phyloP scores from a whole-genome alignment of 495 filamentous ascomycete species.

The Echria macrotheca region DNA sequence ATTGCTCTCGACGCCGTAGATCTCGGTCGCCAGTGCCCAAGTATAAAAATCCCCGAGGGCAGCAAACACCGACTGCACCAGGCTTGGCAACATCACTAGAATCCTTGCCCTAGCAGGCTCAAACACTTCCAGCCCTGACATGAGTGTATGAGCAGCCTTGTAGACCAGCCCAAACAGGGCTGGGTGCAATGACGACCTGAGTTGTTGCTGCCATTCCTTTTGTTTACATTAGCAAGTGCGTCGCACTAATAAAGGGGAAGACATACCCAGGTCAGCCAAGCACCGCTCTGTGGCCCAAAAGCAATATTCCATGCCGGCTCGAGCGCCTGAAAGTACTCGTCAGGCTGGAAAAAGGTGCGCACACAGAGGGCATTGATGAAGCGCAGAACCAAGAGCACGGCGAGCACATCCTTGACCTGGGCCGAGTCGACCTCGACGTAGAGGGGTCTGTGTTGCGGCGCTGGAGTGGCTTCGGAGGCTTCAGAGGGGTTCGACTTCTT shows the following conservation, averaged over 20 bases:
- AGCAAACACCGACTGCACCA: slow-evolving; percentile 71
- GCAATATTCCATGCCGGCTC: slow-evolving; percentile 91
- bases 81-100: slow-evolving; percentile 65
- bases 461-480: too few species aligned
- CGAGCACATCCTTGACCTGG: slow-evolving; percentile 45
- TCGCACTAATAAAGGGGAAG: slow-evolving; percentile 1
- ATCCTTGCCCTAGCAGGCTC: slow-evolving; percentile 51
- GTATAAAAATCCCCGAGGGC: slow-evolving; percentile 82
- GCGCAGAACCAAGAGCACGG: slow-evolving; percentile 68
- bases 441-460: too few species aligned
- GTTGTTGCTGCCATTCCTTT: slow-evolving; percentile 94
- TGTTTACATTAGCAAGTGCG: too few species aligned
- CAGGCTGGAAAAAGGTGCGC: slow-evolving; percentile 98
- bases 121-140: slow-evolving; percentile 45
- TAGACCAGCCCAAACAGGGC: slow-evolving; percentile 77
- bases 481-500: too few species aligned
- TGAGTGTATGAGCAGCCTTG: slow-evolving; percentile 49
- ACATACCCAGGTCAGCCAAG: slow-evolving; percentile 94
- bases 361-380: slow-evolving; percentile 78
- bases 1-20: slow-evolving; percentile 63
- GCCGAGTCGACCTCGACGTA: slow-evolving; percentile 28
- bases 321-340: slow-evolving; percentile 95
- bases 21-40: slow-evolving; percentile 69
- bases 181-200: slow-evolving; percentile 91
- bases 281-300: slow-evolving; percentile 70